Evolutionary conservation across 345 rosid genomes (phyloP).

Genomic region (Brassica napus): Da-Ae NC_063438.1:321501-322000

Average conservation of each 20-base stretch:
- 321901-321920: conserved; percentile 15
- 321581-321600: conserved; percentile 1
- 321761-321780: conserved; percentile 17
- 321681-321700: not conserved
- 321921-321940: not conserved
- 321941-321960: conserved; percentile 3
- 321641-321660: not conserved
- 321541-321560: not conserved
- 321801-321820: conserved; percentile 17
- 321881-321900: conserved; percentile 21
- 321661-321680: not conserved
- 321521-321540: not conserved
- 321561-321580: not conserved
- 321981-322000: conserved; percentile 30
- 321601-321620: not conserved
- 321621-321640: not conserved
- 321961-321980: conserved; percentile 36
- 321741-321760: not conserved
- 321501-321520: not conserved
- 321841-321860: conserved; percentile 42
- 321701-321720: not conserved
- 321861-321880: conserved; percentile 27
- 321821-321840: conserved; percentile 38
- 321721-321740: not conserved
- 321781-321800: conserved; percentile 17